These are phyloP conservation scores for Pisolithus microcarpus DNA, from an alignment of 768 basidiomycete genomes.

Conservation along the genomic window DNA sequence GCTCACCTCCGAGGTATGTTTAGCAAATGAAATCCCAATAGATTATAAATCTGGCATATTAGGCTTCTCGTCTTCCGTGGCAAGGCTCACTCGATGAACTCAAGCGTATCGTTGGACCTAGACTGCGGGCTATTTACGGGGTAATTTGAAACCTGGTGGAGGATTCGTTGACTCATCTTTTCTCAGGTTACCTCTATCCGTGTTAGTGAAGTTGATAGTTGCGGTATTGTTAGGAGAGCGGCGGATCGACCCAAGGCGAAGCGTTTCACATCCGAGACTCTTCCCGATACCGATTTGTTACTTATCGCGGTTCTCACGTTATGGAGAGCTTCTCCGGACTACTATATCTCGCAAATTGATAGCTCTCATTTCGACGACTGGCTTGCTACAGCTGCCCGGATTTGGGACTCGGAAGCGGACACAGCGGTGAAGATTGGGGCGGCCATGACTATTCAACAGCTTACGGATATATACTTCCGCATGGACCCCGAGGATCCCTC, in stretches of 20 bases:
- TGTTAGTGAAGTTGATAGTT: conserved; percentile 55
- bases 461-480: conserved; percentile 39
- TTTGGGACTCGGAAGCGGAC: conserved; percentile 62
- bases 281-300: conserved; percentile 64
- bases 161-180: conserved; percentile 6
- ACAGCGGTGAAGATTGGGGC: conserved; percentile 57
- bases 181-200: conserved; percentile 42
- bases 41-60: conserved; percentile 6
- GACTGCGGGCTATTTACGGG: conserved; percentile 51
- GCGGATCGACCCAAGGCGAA: conserved; percentile 56
- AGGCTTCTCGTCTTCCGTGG: conserved; percentile 50
- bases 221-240: conserved; percentile 47
- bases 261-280: conserved; percentile 48
- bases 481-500: conserved; percentile 34
- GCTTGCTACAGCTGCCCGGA: conserved; percentile 39
- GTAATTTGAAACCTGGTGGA: conserved; percentile 29
- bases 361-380: conserved; percentile 39
- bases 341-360: conserved; percentile 43
- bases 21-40: background rate
- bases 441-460: conserved; percentile 41
- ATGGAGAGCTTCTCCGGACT: conserved; percentile 52
- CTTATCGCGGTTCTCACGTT: conserved; percentile 62
- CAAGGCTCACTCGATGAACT: conserved; percentile 49
- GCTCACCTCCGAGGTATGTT: conserved; percentile 54
- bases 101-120: conserved; percentile 35